These are phyloP conservation scores for Termitomyces sp. DNA, from an alignment of 768 basidiomycete genomes.

Conservation along the genomic window DNA sequence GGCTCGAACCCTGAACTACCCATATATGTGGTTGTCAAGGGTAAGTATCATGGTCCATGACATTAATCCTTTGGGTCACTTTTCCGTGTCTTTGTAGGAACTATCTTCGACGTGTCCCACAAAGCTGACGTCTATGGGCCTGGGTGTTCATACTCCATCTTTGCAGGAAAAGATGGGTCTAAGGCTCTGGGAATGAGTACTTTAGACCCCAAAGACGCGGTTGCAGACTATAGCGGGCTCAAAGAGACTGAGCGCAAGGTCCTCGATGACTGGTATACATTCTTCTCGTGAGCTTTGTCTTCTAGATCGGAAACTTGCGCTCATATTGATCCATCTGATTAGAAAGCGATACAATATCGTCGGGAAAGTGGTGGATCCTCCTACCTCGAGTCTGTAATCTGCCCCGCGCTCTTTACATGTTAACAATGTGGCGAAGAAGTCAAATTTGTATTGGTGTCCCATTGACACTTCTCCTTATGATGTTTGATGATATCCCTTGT, in stretches of 20 bases:
- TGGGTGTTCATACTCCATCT: conserved; percentile 74
- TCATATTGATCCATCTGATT: conserved; percentile 1
- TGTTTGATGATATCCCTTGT: neutral
- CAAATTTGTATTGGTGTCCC: neutral
- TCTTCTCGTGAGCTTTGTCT: conserved; percentile 67
- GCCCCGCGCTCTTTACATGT: neutral
- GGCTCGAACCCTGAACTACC: conserved; percentile 62
- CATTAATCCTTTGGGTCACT: neutral
- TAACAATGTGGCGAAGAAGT: neutral
- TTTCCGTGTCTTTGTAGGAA: conserved; percentile 48
- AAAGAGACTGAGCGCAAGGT: conserved; percentile 70
- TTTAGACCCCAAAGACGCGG: conserved; percentile 78
- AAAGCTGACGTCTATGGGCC: conserved; percentile 89
- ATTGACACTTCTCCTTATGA: neutral
- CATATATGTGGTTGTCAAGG: conserved; percentile 93
- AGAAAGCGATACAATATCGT: conserved; percentile 89
- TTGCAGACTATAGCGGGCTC: conserved; percentile 79
- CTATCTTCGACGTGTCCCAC: conserved; percentile 83
- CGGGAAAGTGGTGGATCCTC: conserved; percentile 60
- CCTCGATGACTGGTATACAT: conserved; percentile 84
- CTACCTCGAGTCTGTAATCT: conserved; percentile 10
- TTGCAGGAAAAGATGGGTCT: conserved; percentile 93
- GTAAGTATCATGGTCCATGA: conserved; percentile 27
- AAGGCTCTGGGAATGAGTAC: conserved; percentile 87
- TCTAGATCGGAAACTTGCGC: neutral